Base-by-base conservation (phyloP, 495 filamentous ascomycete species). In the Apiosordaria backusii region DNA sequence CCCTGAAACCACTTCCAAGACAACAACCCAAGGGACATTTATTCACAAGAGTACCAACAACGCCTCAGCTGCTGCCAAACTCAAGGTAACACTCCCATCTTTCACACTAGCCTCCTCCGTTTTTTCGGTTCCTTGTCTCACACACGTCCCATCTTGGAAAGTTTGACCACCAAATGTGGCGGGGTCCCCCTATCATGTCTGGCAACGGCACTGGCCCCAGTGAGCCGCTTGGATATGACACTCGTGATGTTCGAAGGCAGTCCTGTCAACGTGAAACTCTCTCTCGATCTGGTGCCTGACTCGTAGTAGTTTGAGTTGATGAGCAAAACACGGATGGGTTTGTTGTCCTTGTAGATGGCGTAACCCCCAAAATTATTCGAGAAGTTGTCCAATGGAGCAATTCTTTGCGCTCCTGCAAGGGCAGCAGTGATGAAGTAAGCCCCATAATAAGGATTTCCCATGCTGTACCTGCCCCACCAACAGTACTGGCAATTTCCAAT, bases 401-500 rank as follows among this genome's bases (percentile, higher is more conserved):
- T 76, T 60, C 81, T 75, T 13, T 79, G 74, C 0, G 82, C 85
- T 18, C 79, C 78, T 0, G 84, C 85, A 50, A 87, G 73, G 0
- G 84, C 78, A 50, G 82, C 80, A 1, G 81, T 81, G 3, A 83
- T 85, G 4, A 81, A 81, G 63, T 85, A 83, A 0, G 85, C 85
- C 1, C 86, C 86, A 65, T 84, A 87, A 68, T 86, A 88, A 0
- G 85, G 85, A 0, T 84, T 75, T 0, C 83, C 83, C 77, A 85
- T 85, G 55, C 72, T 76, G 66, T 86, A 83, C 0, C 83, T 75
- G 0, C 85, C 85, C 81, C 81, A 88, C 75, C 84, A 87, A 69
- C 85, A 86, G 67, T 88, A 88, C 66, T 85, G 82, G 59, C 84
- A 87, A 69, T 84, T 82, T 2, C 85, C 86, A 3, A 88, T 79